Evolutionary conservation across 257 asterid species (phyloP).

Genomic region (Fraxinus americana): DNA sequence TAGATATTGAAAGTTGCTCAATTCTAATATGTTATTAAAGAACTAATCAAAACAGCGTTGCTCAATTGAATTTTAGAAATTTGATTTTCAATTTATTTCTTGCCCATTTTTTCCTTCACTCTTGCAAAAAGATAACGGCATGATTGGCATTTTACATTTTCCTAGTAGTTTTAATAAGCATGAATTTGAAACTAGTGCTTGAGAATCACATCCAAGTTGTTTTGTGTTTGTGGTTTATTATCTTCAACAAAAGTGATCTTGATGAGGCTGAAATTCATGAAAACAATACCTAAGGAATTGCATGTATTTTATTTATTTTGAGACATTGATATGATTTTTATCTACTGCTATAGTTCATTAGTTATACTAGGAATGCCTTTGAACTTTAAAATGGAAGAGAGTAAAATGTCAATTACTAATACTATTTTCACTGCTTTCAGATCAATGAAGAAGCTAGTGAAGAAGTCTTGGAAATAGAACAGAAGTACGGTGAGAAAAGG

Average conservation of each 20-base stretch:
- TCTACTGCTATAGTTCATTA: background rate
- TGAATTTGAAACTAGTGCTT: background rate
- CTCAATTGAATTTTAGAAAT: no score
- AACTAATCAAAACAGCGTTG: no score
- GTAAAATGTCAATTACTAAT: background rate
- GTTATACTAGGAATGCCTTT: background rate
- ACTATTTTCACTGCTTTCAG: slow-evolving; percentile 31
- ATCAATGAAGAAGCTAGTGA: slow-evolving; percentile 71
- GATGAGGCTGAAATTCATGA: background rate
- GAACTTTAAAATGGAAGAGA: background rate
- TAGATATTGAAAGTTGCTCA: background rate
- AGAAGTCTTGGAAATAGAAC: slow-evolving; percentile 61
- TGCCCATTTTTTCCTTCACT: no score
- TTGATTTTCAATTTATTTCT: no score
- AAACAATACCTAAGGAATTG: background rate
- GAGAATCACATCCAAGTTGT: background rate
- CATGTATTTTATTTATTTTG: background rate
- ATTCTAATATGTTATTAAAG: background rate
- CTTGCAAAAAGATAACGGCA: no score
- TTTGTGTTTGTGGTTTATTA: background rate
- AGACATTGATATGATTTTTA: background rate
- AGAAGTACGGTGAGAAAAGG: slow-evolving; percentile 53
- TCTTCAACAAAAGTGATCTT: background rate
- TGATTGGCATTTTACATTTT: background rate
- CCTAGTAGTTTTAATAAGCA: background rate